Evolutionary conservation across 768 basidiomycete genomes (phyloP).

Genomic region (Cyclocybe aegerita): DNA sequence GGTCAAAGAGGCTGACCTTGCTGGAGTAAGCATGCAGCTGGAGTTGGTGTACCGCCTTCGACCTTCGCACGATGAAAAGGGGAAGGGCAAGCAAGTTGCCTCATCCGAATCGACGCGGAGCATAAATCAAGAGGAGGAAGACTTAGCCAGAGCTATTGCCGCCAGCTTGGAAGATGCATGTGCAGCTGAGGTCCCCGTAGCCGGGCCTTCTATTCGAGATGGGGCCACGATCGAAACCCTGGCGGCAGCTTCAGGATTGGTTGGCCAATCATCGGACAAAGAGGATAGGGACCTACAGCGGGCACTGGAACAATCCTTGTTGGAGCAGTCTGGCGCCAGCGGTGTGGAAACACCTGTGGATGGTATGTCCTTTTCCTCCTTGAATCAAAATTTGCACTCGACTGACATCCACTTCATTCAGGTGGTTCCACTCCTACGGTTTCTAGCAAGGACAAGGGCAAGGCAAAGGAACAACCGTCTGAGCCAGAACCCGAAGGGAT

Average conservation of each 20-base stretch:
- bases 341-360: too few relatives aligned
- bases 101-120: neutral
- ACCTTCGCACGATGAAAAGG: slow-evolving; percentile 17
- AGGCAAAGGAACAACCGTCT: neutral
- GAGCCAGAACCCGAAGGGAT: slow-evolving; percentile 14
- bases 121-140: slow-evolving; percentile 9
- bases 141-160: slow-evolving; percentile 16
- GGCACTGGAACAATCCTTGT: slow-evolving; percentile 10
- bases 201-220: slow-evolving; percentile 1
- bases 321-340: neutral
- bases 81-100: slow-evolving; percentile 15
- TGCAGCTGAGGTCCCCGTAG: neutral
- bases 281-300: slow-evolving; percentile 7
- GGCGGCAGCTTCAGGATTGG: neutral
- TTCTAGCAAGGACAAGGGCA: slow-evolving; percentile 1
- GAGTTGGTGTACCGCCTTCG: slow-evolving; percentile 53
- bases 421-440: too few relatives aligned
- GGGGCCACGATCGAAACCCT: neutral
- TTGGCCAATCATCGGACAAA: neutral
- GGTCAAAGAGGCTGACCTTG: slow-evolving; percentile 26
- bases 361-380: too few relatives aligned
- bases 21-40: slow-evolving; percentile 38
- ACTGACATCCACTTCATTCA: too few relatives aligned
- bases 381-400: neutral
- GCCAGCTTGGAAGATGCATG: slow-evolving; percentile 13